These are phyloP conservation scores for Puccinia horiana DNA, from an alignment of 1,284 basidiomycete species.

Conservation along the genomic window DNA sequence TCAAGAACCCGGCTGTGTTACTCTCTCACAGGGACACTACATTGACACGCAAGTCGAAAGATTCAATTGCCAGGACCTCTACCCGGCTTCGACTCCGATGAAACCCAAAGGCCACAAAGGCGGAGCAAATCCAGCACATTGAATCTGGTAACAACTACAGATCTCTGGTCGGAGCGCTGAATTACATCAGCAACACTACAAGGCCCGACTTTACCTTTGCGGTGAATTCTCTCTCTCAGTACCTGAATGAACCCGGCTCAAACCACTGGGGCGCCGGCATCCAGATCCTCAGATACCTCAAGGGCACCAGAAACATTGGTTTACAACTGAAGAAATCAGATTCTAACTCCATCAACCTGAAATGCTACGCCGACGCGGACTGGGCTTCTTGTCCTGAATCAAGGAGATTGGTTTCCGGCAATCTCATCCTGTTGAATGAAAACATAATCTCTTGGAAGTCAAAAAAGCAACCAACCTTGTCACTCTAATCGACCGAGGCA, in stretches of 20 bases:
- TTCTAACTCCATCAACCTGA: conserved; percentile 52
- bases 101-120: neutral
- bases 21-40: neutral
- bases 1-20: neutral
- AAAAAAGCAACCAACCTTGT: no score
- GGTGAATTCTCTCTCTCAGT: no score
- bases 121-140: neutral
- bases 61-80: neutral
- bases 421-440: no score
- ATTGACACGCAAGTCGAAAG: neutral
- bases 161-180: no score
- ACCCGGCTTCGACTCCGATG: neutral
- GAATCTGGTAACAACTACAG: neutral
- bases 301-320: conserved; percentile 55
- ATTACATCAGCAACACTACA: neutral
- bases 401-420: conserved; percentile 58
- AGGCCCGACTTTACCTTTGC: no score
- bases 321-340: neutral
- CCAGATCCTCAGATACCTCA: neutral
- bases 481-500: no score
- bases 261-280: no score
- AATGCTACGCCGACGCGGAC: conserved; percentile 62
- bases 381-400: conserved; percentile 58
- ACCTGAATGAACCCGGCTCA: neutral
- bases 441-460: no score